These are phyloP conservation scores for Grammothele lineata DNA, from an alignment of 768 basidiomycete species.

Conservation along the genomic window DNA sequence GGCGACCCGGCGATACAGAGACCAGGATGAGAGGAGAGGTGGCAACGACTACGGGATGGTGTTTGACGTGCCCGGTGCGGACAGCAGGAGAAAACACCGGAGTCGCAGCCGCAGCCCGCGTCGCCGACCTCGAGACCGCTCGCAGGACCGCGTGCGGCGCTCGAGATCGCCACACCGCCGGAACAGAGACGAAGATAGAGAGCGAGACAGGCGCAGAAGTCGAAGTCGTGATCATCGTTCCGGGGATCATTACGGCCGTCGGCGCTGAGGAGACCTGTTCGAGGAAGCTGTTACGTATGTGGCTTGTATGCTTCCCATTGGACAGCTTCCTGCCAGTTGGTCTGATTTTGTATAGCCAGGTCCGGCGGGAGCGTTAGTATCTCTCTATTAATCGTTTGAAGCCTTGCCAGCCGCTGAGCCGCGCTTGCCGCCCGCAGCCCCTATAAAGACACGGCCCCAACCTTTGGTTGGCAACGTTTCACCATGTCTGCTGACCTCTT, in stretches of 20 bases:
- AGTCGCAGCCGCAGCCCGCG: conserved; percentile 46
- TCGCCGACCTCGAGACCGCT: conserved; percentile 19
- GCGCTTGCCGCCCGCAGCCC: too few relatives aligned
- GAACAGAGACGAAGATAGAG: conserved; percentile 16
- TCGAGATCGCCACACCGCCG: conserved; percentile 21
- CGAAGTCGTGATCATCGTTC: conserved; percentile 17
- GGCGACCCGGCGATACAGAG: conserved; percentile 64
- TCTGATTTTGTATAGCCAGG: too few relatives aligned
- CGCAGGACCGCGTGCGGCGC: conserved; percentile 20
- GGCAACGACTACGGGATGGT: conserved; percentile 75
- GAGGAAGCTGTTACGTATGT: too few relatives aligned
- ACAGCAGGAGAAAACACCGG: conserved; percentile 30
- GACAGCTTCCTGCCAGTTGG: too few relatives aligned
- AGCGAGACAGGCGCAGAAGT: conserved; percentile 23
- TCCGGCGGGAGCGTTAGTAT: too few relatives aligned
- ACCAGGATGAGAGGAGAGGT: conserved; percentile 29
- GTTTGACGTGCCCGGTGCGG: conserved; percentile 74
- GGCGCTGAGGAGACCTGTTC: conserved; percentile 4
- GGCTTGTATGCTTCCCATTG: too few relatives aligned
- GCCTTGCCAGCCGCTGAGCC: too few relatives aligned
- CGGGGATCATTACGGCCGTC: conserved; percentile 13
- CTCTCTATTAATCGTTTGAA: too few relatives aligned
- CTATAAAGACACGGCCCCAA: too few relatives aligned
- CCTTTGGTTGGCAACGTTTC: too few relatives aligned
- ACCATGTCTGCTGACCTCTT: conserved; percentile 27